phyloP scores from a whole-genome alignment of 2,329 filamentous ascomycete species.

The Eurotiales sp. region DNA sequence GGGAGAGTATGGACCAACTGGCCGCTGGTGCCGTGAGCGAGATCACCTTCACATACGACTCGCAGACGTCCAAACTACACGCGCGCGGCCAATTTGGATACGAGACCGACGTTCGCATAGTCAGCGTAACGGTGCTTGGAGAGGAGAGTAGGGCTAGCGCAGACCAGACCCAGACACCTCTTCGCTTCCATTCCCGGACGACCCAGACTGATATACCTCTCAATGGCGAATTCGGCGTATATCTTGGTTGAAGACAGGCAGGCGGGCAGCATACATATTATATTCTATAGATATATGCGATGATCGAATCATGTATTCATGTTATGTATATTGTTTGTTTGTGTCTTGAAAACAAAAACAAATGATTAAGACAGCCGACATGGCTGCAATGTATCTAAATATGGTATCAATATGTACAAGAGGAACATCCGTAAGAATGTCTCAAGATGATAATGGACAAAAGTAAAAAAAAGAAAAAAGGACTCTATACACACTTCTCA shows the following conservation, averaged over 20 bases:
- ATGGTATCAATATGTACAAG: constrained; percentile 12
- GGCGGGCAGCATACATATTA: too few relatives aligned
- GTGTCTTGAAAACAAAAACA: neutral
- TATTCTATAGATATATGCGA: too few relatives aligned
- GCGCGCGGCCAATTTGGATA: constrained; percentile 28
- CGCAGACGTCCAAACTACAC: constrained; percentile 45
- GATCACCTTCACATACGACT: constrained; percentile 53
- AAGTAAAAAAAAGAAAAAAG: neutral
- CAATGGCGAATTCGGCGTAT: constrained; percentile 1
- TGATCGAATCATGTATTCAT: neutral
- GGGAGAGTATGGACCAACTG: constrained; percentile 10
- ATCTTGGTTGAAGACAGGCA: constrained; percentile 3
- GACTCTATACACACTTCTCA: neutral
- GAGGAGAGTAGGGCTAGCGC: neutral
- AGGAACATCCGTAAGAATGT: neutral
- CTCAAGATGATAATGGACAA: neutral
- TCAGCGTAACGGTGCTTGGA: constrained; percentile 32
- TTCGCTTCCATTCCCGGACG: neutral
- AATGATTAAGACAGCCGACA: neutral
- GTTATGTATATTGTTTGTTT: neutral
- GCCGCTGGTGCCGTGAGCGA: constrained; percentile 48
- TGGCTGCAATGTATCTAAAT: neutral
- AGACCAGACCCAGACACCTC: neutral
- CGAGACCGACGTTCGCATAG: constrained; percentile 25
- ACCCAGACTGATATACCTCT: neutral